A percentile compares a stretch with the other conserved stretches of the same genome.
These are phyloP conservation scores for Gnomoniopsis sp. DNA, from an alignment of 2,329 filamentous ascomycete genomes.

Conservation along the genomic window DNA sequence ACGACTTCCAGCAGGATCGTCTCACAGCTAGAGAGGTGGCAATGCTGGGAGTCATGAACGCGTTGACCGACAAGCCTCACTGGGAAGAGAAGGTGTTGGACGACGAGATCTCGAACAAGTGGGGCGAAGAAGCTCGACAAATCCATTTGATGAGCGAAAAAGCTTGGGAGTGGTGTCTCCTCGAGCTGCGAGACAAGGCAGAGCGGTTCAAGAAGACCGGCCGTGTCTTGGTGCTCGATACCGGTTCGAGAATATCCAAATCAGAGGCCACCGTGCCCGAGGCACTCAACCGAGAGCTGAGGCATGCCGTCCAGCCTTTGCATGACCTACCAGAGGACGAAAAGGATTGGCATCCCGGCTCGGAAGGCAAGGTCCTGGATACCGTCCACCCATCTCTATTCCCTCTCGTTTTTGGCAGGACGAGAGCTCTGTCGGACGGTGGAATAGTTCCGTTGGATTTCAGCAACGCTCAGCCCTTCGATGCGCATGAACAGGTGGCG, in stretches of 20 bases:
- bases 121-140: conserved; percentile 27
- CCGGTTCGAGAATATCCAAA: conserved; percentile 38
- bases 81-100: conserved; percentile 30
- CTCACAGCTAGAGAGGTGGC: conserved; percentile 3
- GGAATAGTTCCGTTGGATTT: conserved; percentile 30
- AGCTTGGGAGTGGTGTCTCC: background rate
- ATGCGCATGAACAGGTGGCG: conserved; percentile 19
- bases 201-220: conserved; percentile 14
- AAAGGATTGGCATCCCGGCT: conserved; percentile 61
- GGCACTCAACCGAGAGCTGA: conserved; percentile 38
- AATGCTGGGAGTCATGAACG: conserved; percentile 5
- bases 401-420: conserved; percentile 53
- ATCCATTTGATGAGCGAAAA: background rate
- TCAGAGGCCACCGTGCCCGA: conserved; percentile 43
- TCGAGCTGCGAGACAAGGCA: conserved; percentile 7
- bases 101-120: conserved; percentile 24
- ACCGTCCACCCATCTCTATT: conserved; percentile 63
- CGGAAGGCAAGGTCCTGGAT: conserved; percentile 54
- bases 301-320: conserved; percentile 39
- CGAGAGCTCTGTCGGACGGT: conserved; percentile 36
- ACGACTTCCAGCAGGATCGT: no score
- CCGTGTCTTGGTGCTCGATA: conserved; percentile 14
- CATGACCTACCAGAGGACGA: conserved; percentile 45
- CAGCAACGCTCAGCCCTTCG: conserved; percentile 20
- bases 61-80: conserved; percentile 20